A percentile compares a stretch with the other conserved stretches of the same genome.
These are phyloP conservation scores for Gloeopeniophorella convolvens DNA, from an alignment of 768 basidiomycete genomes.

Conservation along the genomic window DNA sequence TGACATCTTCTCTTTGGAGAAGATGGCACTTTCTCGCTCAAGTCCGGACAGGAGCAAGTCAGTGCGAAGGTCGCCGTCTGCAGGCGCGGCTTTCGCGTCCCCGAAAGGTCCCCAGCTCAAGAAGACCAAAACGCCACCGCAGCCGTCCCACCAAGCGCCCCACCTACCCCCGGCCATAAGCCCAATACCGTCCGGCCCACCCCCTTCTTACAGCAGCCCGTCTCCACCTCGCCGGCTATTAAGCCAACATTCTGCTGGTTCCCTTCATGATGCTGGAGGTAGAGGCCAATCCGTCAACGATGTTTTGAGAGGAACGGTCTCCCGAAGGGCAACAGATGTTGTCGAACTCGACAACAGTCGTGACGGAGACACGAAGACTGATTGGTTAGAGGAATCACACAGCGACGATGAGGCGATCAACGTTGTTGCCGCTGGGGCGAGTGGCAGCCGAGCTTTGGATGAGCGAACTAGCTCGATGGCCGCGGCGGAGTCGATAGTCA, in stretches of 20 bases:
- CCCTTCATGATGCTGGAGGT: slow-evolving; percentile 39
- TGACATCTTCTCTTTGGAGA: slow-evolving; percentile 26
- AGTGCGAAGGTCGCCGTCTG: slow-evolving; percentile 11
- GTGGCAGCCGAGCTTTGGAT: slow-evolving; percentile 75
- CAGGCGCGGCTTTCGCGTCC: not conserved
- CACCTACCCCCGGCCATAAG: slow-evolving; percentile 10
- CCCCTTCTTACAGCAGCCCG: slow-evolving; percentile 54
- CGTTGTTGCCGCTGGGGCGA: slow-evolving; percentile 71
- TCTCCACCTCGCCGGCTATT: slow-evolving; percentile 32
- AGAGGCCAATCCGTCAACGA: slow-evolving; percentile 52
- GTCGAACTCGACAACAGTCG: slow-evolving; percentile 28
- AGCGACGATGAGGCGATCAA: slow-evolving; percentile 88
- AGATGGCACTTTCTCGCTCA: slow-evolving; percentile 16
- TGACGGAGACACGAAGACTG: slow-evolving; percentile 36
- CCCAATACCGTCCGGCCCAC: slow-evolving; percentile 38
- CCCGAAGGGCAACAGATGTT: slow-evolving; percentile 30
- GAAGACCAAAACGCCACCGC: slow-evolving; percentile 21
- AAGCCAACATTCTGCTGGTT: slow-evolving; percentile 36
- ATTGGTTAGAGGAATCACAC: slow-evolving; percentile 61
- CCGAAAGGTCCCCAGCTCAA: slow-evolving; percentile 12
- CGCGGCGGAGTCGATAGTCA: slow-evolving; percentile 28
- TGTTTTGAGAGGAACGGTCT: slow-evolving; percentile 46
- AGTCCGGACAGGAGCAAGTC: slow-evolving; percentile 14
- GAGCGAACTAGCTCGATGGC: slow-evolving; percentile 68
- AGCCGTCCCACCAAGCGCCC: slow-evolving; percentile 11